Evolutionary conservation across 2,329 filamentous ascomycete species (phyloP).

Genomic region (Cryphonectria naterciae): DNA sequence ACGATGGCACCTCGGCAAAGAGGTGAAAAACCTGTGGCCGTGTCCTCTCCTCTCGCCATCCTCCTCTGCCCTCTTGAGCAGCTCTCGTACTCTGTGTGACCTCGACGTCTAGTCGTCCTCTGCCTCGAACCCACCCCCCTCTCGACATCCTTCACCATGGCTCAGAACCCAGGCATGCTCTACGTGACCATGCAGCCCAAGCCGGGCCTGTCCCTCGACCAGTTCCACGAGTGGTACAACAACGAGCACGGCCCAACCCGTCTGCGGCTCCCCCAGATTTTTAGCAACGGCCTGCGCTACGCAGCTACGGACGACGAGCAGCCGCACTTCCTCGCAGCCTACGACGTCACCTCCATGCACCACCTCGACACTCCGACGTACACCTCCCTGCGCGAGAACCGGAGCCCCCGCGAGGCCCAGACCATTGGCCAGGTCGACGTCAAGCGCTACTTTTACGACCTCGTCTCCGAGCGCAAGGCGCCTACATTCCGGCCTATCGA

Average conservation of each 20-base stretch:
- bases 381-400: slow-evolving; percentile 62
- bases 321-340: slow-evolving; percentile 77
- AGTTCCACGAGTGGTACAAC: slow-evolving; percentile 94
- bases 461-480: slow-evolving; percentile 60
- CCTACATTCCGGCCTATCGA: slow-evolving; percentile 64
- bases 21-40: neutral
- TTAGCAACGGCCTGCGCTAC: slow-evolving; percentile 79
- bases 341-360: slow-evolving; percentile 78
- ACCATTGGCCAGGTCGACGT: slow-evolving; percentile 65
- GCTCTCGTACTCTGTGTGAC: neutral
- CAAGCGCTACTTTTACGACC: slow-evolving; percentile 71
- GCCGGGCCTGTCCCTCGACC: slow-evolving; percentile 63
- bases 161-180: slow-evolving; percentile 66
- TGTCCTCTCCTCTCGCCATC: neutral
- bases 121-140: neutral
- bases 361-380: slow-evolving; percentile 74
- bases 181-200: slow-evolving; percentile 86
- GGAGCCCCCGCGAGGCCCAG: slow-evolving; percentile 56
- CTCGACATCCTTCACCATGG: slow-evolving; percentile 16
- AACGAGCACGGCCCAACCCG: slow-evolving; percentile 87
- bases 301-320: slow-evolving; percentile 63
- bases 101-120: neutral
- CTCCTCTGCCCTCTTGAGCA: neutral
- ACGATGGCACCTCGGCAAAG: neutral
- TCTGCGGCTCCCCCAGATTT: slow-evolving; percentile 74